Conservation (phyloP, 2,329 filamentous ascomycete genomes). For the Nothopassalora personata region DNA sequence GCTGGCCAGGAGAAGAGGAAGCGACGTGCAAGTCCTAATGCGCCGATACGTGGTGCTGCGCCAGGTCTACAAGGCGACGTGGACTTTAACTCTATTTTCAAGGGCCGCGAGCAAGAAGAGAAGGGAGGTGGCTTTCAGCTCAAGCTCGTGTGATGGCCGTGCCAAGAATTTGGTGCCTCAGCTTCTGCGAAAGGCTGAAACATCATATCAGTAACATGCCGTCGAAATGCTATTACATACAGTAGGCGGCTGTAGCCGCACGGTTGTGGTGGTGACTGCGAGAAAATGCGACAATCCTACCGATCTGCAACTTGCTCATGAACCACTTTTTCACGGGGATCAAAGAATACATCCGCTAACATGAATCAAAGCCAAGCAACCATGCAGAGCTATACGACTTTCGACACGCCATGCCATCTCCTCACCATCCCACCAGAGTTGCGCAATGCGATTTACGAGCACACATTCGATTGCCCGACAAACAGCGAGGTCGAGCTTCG, state of each 20-base stretch:
- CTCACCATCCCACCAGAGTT: neutral
- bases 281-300: no score
- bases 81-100: conserved; percentile 48
- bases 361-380: neutral
- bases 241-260: no score
- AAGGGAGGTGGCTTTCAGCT: conserved; percentile 44
- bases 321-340: neutral
- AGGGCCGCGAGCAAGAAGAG: conserved; percentile 43
- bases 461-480: neutral
- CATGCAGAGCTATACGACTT: neutral
- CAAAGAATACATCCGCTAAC: neutral
- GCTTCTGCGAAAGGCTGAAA: no score
- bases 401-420: neutral
- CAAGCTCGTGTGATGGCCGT: conserved; percentile 24
- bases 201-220: no score
- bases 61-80: conserved; percentile 34
- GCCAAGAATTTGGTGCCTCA: no score
- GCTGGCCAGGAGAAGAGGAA: conserved; percentile 82
- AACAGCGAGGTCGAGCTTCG: neutral
- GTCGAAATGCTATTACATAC: no score
- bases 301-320: neutral
- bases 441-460: neutral
- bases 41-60: conserved; percentile 65
- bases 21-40: conserved; percentile 69
- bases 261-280: no score